Evolutionary conservation across 257 asterid genomes (phyloP).

Genomic region (Asclepias syriaca): DNA sequence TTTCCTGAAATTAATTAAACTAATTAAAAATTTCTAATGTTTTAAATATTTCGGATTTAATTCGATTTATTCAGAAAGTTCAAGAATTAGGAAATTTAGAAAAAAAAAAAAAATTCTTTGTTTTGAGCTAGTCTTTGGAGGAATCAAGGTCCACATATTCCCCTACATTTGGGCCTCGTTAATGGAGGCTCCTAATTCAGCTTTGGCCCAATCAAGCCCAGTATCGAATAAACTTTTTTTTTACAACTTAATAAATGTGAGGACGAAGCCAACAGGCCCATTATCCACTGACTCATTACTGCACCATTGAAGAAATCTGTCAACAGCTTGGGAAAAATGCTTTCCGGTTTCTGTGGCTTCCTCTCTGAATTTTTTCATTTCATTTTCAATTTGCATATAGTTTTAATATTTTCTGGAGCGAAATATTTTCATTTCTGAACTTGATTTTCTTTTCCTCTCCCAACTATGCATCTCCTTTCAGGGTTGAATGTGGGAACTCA

Average conservation of each 20-base stretch:
- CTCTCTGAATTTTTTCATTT: background rate
- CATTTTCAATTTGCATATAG: background rate
- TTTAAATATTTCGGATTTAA: too few relatives aligned
- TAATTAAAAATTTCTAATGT: too few relatives aligned
- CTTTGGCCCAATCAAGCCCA: background rate
- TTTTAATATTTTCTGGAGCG: background rate
- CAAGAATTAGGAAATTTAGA: too few relatives aligned
- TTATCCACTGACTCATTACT: background rate
- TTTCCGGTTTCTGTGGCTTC: conserved; percentile 2
- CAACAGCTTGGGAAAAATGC: background rate
- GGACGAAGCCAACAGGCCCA: background rate
- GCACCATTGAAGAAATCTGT: background rate
- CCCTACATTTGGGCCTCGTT: background rate
- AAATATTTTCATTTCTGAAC: background rate
- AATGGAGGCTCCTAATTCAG: background rate
- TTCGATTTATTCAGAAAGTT: too few relatives aligned
- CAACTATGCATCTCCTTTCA: conserved; percentile 2
- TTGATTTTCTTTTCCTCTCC: background rate
- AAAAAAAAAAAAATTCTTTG: too few relatives aligned
- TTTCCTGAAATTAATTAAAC: too few relatives aligned
- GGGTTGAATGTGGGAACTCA: conserved; percentile 21
- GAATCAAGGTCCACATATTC: too few relatives aligned
- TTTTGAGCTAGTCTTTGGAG: too few relatives aligned
- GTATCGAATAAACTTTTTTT: too few relatives aligned
- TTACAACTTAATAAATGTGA: background rate